Percentiles rank a stretch among this genome's conserved stretches.
Evolutionary conservation across 2,329 filamentous ascomycete genomes (phyloP).

Genomic region (Fusarium bactridioides): DNA sequence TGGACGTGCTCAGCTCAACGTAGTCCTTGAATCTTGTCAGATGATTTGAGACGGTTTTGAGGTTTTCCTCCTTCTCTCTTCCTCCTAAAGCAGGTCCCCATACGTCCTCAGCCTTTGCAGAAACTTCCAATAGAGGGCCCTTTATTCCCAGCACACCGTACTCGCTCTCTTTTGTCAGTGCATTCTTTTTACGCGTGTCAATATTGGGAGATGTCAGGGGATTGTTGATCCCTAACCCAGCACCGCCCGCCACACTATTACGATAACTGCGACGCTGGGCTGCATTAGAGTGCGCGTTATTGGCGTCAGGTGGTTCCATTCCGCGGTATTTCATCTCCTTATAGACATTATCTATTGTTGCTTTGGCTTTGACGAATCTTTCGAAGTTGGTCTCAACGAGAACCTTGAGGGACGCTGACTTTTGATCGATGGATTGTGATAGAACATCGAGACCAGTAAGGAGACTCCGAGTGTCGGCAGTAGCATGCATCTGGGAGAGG

Average conservation of each 20-base stretch:
- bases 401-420: constrained; percentile 94
- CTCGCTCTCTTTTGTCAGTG: constrained; percentile 89
- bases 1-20: constrained; percentile 79
- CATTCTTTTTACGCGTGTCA: constrained; percentile 82
- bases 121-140: constrained; percentile 84
- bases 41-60: constrained; percentile 79
- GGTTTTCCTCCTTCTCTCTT: constrained; percentile 85
- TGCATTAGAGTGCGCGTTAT: constrained; percentile 62
- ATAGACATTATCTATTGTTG: constrained; percentile 98
- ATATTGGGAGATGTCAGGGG: constrained; percentile 48
- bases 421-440: constrained; percentile 93
- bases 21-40: constrained; percentile 83
- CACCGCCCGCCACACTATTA: constrained; percentile 54
- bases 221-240: constrained; percentile 49
- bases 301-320: constrained; percentile 58
- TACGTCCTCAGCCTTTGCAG: constrained; percentile 93
- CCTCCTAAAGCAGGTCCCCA: constrained; percentile 96
- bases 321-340: constrained; percentile 90
- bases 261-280: constrained; percentile 73
- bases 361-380: constrained; percentile 95
- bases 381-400: constrained; percentile 98
- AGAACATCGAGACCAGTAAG: constrained; percentile 85
- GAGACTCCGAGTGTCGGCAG: constrained; percentile 82
- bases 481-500: constrained; percentile 88
- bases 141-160: constrained; percentile 91